A percentile compares a stretch with the other conserved stretches of the same genome.
These are phyloP conservation scores for Mortierella sp. DNA, from an alignment of 371 early-diverging fungal genomes.

Conservation along the genomic window DNA sequence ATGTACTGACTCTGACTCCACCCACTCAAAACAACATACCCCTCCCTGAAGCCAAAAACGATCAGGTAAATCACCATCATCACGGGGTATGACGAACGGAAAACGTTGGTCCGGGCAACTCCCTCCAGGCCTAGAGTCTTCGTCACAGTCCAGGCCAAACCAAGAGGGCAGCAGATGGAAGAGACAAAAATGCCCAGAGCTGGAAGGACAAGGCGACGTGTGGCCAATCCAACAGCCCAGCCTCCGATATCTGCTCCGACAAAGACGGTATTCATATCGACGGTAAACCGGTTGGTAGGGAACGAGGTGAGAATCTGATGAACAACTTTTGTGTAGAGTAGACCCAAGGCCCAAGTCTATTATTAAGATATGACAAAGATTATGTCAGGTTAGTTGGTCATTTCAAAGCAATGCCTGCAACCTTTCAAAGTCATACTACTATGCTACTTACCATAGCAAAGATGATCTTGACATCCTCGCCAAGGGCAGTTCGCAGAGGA, in stretches of 20 bases:
- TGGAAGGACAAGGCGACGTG: constrained; percentile 23
- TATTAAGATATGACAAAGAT: neutral
- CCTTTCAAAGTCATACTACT: no score
- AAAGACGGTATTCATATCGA: constrained; percentile 57
- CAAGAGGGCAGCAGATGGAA: constrained; percentile 19
- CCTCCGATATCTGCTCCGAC: constrained; percentile 12
- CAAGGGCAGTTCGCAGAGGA: constrained; percentile 57
- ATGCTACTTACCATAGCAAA: constrained; percentile 50
- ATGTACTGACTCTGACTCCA: constrained; percentile 68
- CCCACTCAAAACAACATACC: constrained; percentile 54
- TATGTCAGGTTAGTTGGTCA: neutral
- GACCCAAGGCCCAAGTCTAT: constrained; percentile 73
- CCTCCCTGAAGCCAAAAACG: constrained; percentile 47
- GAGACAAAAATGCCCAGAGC: neutral
- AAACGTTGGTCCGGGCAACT: constrained; percentile 37
- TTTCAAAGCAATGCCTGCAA: neutral
- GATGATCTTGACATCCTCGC: constrained; percentile 50
- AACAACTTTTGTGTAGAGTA: constrained; percentile 68
- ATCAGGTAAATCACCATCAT: constrained; percentile 46
- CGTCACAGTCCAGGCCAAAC: constrained; percentile 15
- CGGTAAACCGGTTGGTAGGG: constrained; percentile 62
- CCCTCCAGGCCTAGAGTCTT: constrained; percentile 17
- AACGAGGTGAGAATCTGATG: constrained; percentile 63
- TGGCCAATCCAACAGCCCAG: constrained; percentile 32
- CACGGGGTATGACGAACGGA: constrained; percentile 61